These are phyloP conservation scores for Blastocystis sp. DNA, from an alignment of 352 stramenopile genomes.

Conservation along the genomic window DNA sequence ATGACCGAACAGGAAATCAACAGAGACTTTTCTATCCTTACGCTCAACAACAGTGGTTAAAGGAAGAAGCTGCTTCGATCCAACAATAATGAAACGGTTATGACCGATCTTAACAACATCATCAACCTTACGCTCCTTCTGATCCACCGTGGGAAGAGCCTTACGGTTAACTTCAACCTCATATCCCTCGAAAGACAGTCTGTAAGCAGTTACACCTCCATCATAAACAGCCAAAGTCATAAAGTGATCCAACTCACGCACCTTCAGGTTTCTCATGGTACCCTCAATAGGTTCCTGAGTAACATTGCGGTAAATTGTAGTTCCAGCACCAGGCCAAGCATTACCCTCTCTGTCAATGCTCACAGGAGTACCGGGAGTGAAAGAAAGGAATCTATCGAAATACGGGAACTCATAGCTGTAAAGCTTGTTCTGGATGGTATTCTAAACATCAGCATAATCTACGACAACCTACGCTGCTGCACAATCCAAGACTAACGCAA, in stretches of 20 bases:
- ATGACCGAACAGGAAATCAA: neutral
- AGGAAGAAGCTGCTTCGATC: slow-evolving; percentile 7
- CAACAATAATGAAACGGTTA: slow-evolving; percentile 57
- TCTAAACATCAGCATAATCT: neutral
- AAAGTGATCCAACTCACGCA: slow-evolving; percentile 36
- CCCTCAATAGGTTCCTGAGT: neutral
- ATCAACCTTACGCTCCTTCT: neutral
- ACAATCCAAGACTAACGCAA: slow-evolving; percentile 57
- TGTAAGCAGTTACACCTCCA: neutral
- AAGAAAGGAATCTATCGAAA: neutral
- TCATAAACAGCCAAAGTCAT: slow-evolving; percentile 15
- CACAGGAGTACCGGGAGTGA: slow-evolving; percentile 1
- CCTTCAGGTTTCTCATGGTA: slow-evolving; percentile 35
- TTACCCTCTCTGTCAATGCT: neutral
- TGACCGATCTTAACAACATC: slow-evolving; percentile 34
- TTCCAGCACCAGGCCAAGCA: slow-evolving; percentile 46
- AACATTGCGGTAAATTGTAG: slow-evolving; percentile 56
- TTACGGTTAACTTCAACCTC: neutral
- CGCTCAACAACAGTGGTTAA: neutral
- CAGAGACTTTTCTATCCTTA: neutral
- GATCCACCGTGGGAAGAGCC: neutral
- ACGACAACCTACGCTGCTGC: neutral
- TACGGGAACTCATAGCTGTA: slow-evolving; percentile 44
- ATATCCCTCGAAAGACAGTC: slow-evolving; percentile 38
- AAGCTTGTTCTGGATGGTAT: slow-evolving; percentile 30